Conservation (phyloP, 2,329 filamentous ascomycete species). For the Aspergillus bombycis region DNA sequence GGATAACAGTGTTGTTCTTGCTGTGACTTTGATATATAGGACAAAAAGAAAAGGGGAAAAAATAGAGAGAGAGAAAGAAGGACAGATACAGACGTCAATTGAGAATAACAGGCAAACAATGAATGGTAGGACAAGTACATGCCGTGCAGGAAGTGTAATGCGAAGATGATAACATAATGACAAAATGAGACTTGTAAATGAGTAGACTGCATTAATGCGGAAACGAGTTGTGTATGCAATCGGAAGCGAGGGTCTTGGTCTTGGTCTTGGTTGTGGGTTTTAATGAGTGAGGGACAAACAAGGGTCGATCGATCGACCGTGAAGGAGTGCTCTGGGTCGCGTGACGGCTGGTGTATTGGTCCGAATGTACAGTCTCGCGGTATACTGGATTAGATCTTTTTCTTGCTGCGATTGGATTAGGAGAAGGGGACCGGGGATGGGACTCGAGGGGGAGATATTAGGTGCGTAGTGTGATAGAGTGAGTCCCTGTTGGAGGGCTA, state of each 20-base stretch:
- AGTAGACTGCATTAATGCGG: not conserved
- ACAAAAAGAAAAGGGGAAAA: not conserved
- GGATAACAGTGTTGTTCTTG: slow-evolving; percentile 1
- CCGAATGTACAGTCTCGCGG: not conserved
- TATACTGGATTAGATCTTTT: not conserved
- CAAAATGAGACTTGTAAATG: not conserved
- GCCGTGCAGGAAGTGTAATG: not conserved
- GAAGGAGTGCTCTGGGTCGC: not conserved
- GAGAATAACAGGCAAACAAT: not conserved
- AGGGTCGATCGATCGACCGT: not conserved
- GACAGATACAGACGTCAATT: not conserved
- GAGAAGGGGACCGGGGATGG: not conserved
- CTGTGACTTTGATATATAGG: not conserved
- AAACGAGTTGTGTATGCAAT: not conserved
- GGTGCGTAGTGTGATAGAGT: not conserved
- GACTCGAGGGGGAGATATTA: not conserved
- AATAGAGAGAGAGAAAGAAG: not conserved
- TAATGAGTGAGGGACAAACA: not conserved
- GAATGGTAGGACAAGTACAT: not conserved
- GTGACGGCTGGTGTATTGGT: not conserved
- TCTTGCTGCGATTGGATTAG: not conserved
- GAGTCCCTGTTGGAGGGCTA: not conserved
- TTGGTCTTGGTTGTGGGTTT: not conserved
- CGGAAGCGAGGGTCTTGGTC: not conserved
- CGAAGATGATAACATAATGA: not conserved